Conservation (phyloP, 257 asterid genomes). For the Solanum okadae region DNA sequence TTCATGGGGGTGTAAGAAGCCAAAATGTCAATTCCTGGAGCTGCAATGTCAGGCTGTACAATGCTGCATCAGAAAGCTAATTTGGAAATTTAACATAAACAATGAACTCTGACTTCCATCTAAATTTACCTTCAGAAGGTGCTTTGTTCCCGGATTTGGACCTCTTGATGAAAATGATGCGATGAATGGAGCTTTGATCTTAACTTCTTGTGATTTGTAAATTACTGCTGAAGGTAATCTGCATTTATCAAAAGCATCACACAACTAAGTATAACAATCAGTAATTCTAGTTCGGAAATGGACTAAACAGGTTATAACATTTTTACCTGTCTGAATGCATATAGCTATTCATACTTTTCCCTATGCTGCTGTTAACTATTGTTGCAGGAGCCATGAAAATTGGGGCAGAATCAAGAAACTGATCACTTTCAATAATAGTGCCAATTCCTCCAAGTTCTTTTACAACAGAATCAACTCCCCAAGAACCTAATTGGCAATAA, state of each 20-base stretch:
- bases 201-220: constrained; percentile 49
- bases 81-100: not conserved
- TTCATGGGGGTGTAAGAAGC: constrained; percentile 72
- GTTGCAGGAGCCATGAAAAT: constrained; percentile 80
- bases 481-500: constrained; percentile 44
- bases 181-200: constrained; percentile 56
- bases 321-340: constrained; percentile 51
- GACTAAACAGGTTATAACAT: not conserved
- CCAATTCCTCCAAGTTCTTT: constrained; percentile 78
- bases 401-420: constrained; percentile 53
- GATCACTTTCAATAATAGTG: constrained; percentile 43
- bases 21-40: constrained; percentile 89
- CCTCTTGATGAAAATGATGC: constrained; percentile 92
- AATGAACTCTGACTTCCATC: not conserved
- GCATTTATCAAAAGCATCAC: constrained; percentile 12
- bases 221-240: constrained; percentile 70
- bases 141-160: constrained; percentile 57
- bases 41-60: constrained; percentile 76
- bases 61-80: not conserved
- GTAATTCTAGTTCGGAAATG: not conserved
- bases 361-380: constrained; percentile 40
- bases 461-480: constrained; percentile 70
- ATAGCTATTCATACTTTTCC: constrained; percentile 39
- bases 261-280: not conserved
- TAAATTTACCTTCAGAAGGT: constrained; percentile 55